Base-by-base conservation (phyloP, 257 asterid species). In the Solanum ossicruentum region DNA sequence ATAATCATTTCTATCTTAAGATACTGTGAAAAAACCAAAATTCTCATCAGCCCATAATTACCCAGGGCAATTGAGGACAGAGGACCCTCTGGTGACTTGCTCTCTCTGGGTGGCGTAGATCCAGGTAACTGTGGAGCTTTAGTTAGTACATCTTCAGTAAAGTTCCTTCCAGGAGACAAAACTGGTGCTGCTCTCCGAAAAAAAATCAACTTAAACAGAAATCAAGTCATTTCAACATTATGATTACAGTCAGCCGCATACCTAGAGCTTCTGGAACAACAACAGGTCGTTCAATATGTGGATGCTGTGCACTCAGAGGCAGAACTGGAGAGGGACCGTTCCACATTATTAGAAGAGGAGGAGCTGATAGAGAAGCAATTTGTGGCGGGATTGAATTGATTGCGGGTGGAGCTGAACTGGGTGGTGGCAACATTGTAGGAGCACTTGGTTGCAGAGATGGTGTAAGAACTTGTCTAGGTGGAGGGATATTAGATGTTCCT, bases 221-320 rank as follows among this genome's bases (percentile, higher is more conserved):
- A 67, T 43, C 26, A n/a, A 65, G 26, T 8, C 79, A 89, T 12
- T 56, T 80, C 52, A 86, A 75, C 51, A 71, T 6, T 84, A 84
- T 83, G 66, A 70, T 41, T 60, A 81, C 57, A 84, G 52, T 72
- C 69, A 81, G 80, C 86, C 72, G 79, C 67, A 63, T 91, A 95
- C 98, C 98, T 88, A 97, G 92, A 71, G 89, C 86, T 81, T 87
- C 91, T 69, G 87, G 92, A 63, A 84, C 80, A 61, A 84, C 12
- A 12, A 89, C 88, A 88, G 93, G 91, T 86, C 65, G 88, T 67
- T 82, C 88, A 12, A 71, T 43, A 45, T 57, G 84, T 61, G 23
- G 87, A 61, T 90, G 86, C 17, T 75, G 87, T 72, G 89, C 87
- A 82, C 84, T 69, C 12, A 94, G 96, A 12, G 97, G 92, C 83